Base-by-base conservation (phyloP, 352 stramenopile species). In the Globisporangium irregulare region DNA sequence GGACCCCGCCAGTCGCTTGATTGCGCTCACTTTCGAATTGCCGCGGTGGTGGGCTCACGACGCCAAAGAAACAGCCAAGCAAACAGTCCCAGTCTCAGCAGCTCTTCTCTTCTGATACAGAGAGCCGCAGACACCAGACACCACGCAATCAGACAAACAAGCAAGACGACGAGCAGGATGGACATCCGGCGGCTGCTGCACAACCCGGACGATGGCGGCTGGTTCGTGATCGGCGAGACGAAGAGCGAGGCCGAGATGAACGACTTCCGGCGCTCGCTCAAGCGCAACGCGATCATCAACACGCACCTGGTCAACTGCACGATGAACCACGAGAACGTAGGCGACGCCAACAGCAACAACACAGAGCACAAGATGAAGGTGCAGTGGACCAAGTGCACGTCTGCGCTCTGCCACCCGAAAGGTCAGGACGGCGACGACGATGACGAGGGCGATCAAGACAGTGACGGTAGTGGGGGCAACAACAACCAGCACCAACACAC, bases 241-340 rank as follows among this genome's bases (percentile, higher is more conserved):
- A 83, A 81, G 65, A 84, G 74, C 67, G 84, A 92, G 69, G 69
- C 69, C 64, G 82, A 90, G 61, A 90, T 92, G 82, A 79, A 78
- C 70, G 82, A 92, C 14, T 91, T 92, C 67, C 84, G 82, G 9
- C 82, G 82, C 62, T 89, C 82, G 48, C 80, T 92, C 68, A 91
- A 91, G 74, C 84, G 84, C 72, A 92, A 92, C 65, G 84, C 84
- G 66, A 92, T 92, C 76, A 92, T 92, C 74, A 92, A 92, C 70
- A 92, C 82, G 9, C 82, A 92, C 73, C 77, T 91, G 15, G 84
- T 92, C 34, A 92, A 91, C 71, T 92, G 84, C 75, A 92, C 84
- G 53, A 91, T 92, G 82, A 86, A 84, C 67, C 84, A 92, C 73
- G 82, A 90, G 14, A 80, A 84, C 64, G 65, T 78, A 20, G 70